phyloP scores from a whole-genome alignment of 305 asterid genomes.

The Rubia tinctorum region DNA sequence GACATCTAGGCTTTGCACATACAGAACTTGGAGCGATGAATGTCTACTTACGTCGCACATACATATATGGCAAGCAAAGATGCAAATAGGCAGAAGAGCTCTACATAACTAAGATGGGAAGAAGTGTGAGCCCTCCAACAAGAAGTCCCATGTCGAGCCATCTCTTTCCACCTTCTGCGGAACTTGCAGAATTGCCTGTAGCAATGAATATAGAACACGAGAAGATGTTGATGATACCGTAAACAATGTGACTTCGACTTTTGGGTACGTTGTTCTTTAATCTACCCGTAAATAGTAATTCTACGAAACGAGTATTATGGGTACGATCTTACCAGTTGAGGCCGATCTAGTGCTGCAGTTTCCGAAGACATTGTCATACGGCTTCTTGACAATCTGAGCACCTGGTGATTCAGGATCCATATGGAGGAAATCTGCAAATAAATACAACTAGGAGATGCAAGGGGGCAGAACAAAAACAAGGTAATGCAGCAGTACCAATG shows the following conservation, averaged over 20 bases:
- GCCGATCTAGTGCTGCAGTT: slow-evolving; percentile 12
- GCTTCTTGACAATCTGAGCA: slow-evolving; percentile 40
- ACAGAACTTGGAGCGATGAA: background rate
- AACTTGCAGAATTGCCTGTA: slow-evolving; percentile 19
- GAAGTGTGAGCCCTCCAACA: slow-evolving; percentile 22
- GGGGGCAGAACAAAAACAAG: background rate
- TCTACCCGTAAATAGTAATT: no score
- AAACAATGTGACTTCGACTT: no score
- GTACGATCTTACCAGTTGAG: slow-evolving; percentile 6
- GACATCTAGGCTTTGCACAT: background rate
- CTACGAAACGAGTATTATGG: no score
- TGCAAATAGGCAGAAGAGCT: background rate
- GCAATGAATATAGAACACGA: background rate
- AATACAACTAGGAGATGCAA: background rate
- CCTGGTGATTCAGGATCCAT: slow-evolving; percentile 44
- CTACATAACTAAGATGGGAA: slow-evolving; percentile 3
- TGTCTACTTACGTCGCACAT: no score
- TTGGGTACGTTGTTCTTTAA: no score
- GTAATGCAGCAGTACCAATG: slow-evolving; percentile 19
- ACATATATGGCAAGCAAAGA: background rate
- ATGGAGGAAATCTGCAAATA: slow-evolving; percentile 35
- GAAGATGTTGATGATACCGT: background rate
- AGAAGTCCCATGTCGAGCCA: slow-evolving; percentile 18
- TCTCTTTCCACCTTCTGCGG: slow-evolving; percentile 13
- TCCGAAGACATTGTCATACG: slow-evolving; percentile 15